Evolutionary conservation across 2,329 filamentous ascomycete genomes (phyloP).

Genomic region (Epichloe bromicola): DNA sequence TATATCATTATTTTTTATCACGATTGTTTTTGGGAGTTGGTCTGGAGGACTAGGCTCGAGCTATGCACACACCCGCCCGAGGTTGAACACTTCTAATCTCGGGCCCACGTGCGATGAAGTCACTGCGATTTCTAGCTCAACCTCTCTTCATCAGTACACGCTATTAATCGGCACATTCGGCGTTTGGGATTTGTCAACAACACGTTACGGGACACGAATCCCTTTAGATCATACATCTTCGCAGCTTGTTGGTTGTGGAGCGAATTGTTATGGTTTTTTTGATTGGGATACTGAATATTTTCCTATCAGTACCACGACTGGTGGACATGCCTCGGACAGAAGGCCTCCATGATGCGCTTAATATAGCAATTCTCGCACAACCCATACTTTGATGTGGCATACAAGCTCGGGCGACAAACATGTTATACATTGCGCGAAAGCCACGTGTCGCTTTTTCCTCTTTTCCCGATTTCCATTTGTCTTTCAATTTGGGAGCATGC

Average conservation of each 20-base stretch:
- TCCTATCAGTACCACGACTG: neutral
- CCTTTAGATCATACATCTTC: neutral
- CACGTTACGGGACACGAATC: neutral
- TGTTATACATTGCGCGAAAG: neutral
- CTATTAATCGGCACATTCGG: slow-evolving; percentile 22
- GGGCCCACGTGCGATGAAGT: neutral
- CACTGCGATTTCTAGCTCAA: neutral
- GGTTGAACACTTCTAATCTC: neutral
- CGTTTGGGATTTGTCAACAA: slow-evolving; percentile 12
- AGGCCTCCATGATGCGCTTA: neutral
- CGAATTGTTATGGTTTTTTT: neutral
- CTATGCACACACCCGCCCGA: neutral
- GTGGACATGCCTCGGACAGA: too few species aligned
- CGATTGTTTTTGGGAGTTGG: neutral
- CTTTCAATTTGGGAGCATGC: neutral
- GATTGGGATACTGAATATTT: neutral
- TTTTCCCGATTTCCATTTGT: slow-evolving; percentile 1
- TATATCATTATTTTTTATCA: slow-evolving; percentile 10
- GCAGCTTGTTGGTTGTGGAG: neutral
- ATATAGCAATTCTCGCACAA: neutral
- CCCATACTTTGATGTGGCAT: too few species aligned
- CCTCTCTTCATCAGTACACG: slow-evolving; percentile 11
- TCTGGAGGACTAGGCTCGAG: neutral
- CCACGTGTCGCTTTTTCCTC: neutral
- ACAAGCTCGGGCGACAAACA: neutral